Percentiles rank a stretch among this genome's conserved stretches.
Conservation (phyloP, 805 yeast genomes). For the Kazachstania viticola region DNA sequence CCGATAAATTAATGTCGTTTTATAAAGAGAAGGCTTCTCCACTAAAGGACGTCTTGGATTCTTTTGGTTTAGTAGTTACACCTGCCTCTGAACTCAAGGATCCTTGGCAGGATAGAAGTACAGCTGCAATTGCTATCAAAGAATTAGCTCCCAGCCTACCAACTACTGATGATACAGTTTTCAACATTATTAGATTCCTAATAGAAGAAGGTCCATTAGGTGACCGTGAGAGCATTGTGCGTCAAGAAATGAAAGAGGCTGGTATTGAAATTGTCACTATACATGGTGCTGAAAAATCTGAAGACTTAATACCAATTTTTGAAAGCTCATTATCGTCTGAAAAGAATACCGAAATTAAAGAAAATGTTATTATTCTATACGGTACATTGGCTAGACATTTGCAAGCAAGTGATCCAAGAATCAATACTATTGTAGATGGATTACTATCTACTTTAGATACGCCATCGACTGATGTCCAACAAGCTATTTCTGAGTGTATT, state of each 20-base stretch:
- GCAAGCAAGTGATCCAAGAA: slow-evolving; percentile 50
- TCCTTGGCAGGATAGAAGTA: slow-evolving; percentile 76
- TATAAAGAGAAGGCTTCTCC: slow-evolving; percentile 55
- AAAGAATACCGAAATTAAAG: slow-evolving; percentile 42
- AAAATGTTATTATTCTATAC: slow-evolving; percentile 73
- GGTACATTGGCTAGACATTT: slow-evolving; percentile 88
- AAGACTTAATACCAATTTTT: slow-evolving; percentile 67
- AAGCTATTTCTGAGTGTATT: slow-evolving; percentile 75
- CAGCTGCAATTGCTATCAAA: slow-evolving; percentile 59
- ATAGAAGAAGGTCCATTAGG: slow-evolving; percentile 56
- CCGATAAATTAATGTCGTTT: slow-evolving; percentile 39
- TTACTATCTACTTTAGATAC: slow-evolving; percentile 67
- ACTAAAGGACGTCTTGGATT: slow-evolving; percentile 66
- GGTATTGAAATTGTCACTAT: slow-evolving; percentile 60
- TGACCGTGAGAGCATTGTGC: slow-evolving; percentile 60
- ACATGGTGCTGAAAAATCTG: slow-evolving; percentile 60
- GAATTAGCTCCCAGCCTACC: slow-evolving; percentile 40
- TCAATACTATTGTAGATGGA: slow-evolving; percentile 53
- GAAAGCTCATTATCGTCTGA: slow-evolving; percentile 43
- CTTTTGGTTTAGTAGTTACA: slow-evolving; percentile 66
- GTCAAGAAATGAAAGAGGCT: slow-evolving; percentile 81
- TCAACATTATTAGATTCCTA: slow-evolving; percentile 48
- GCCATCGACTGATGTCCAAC: slow-evolving; percentile 84
- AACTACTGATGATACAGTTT: slow-evolving; percentile 30
- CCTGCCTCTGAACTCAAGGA: slow-evolving; percentile 52